phyloP scores from a whole-genome alignment of 768 basidiomycete genomes.

The Suillus spraguei region DNA sequence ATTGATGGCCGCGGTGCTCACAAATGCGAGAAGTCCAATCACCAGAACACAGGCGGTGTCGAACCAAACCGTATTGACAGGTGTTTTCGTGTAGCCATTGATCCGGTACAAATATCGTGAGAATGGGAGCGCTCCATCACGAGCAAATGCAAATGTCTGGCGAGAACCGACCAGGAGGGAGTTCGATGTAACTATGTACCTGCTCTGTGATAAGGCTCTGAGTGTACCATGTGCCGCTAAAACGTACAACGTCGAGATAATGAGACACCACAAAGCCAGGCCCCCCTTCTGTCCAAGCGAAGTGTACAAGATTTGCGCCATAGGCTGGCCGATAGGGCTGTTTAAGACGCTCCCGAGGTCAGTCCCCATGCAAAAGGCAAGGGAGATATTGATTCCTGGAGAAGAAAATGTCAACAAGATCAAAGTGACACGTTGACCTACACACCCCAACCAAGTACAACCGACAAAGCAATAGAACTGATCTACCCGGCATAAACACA shows the following conservation, averaged over 20 bases:
- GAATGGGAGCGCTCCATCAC: slow-evolving; percentile 1
- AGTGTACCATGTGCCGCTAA: not conserved
- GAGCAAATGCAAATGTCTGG: slow-evolving; percentile 4
- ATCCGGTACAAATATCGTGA: slow-evolving; percentile 4
- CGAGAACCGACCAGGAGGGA: slow-evolving; percentile 4
- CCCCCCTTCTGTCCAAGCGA: not conserved
- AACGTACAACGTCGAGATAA: not conserved
- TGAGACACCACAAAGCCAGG: slow-evolving; percentile 3
- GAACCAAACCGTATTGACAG: not conserved
- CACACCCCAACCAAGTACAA: slow-evolving; percentile 3
- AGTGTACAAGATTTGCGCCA: not conserved
- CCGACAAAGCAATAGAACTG: not conserved
- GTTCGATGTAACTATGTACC: slow-evolving; percentile 3
- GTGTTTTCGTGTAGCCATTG: slow-evolving; percentile 2
- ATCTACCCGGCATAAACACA: not conserved
- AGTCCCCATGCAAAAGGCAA: slow-evolving; percentile 4
- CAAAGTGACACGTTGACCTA: not conserved
- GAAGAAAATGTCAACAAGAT: not conserved
- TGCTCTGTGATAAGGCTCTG: not conserved
- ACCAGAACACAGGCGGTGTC: not conserved
- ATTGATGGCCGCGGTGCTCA: slow-evolving; percentile 4
- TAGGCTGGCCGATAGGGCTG: slow-evolving; percentile 1
- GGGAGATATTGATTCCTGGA: not conserved
- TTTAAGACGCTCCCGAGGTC: not conserved
- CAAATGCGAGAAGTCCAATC: slow-evolving; percentile 1